Base-by-base conservation (phyloP, 164 flowering plant genomes). In the Magnolia kwangsiensis region DNA sequence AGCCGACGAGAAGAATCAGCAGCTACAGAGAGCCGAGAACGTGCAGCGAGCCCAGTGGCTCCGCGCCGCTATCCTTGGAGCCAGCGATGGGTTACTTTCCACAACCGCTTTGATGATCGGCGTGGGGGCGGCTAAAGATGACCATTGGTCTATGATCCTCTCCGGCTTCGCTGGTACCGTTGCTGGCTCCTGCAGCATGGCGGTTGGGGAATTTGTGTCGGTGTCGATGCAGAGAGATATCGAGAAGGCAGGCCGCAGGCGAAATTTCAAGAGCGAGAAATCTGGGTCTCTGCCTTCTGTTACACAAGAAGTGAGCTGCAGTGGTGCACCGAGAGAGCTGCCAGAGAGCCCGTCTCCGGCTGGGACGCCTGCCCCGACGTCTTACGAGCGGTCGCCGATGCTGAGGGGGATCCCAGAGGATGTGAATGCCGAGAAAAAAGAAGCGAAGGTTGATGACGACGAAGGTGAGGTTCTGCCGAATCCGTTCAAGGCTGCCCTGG, bases 171-270 rank as follows among this genome's bases (percentile, higher is more conserved):
- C 94, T 8, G 94, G 92, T 1, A 84, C 90, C 29, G 69, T 90
- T n/a, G 90, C 90, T 1, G 92, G 92, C 21, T 88, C 92, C 10
- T 88, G 86, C 59, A 90, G 94, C 78, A 89, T 89, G 92, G 89
- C 90, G 37, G 88, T 89, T 8, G 94, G 92, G 1, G 92, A 90
- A 76, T 90, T 82, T 67, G 89, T 88, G 1, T 90, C 94, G 0
- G 94, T 90, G 37, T 83, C 89, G 2, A 86, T 87, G 18, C 94
- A 89, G 73, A 77, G 86, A 72, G 94, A 89, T 5, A 87, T 90
- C 20, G 87, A 86, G 69, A 58, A 63, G 77, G 74, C 50, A 71
- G 76, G 50, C 65, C 4, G 45, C 8, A 18, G 13, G 51, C 63
- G n/a, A 16, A 16, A 63, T 49, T 65, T 14, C 24, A 29, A 21